Percentiles rank a stretch among this genome's conserved stretches.
Evolutionary conservation across 768 basidiomycete species (phyloP).

Genomic region (Collybia mongolica): DNA sequence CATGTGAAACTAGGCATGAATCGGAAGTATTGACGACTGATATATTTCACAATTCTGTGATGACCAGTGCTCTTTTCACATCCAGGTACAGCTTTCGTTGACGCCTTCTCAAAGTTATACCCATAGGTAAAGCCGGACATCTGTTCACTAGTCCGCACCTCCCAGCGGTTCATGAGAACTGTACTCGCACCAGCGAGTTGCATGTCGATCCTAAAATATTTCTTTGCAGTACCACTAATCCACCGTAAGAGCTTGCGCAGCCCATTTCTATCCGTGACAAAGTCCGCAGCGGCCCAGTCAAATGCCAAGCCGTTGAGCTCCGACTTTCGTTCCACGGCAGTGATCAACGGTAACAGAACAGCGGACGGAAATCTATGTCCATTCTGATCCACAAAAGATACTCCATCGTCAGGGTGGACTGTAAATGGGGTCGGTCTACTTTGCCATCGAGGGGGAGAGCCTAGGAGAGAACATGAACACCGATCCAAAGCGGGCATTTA

Average conservation of each 20-base stretch:
- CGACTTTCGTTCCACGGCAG: constrained; percentile 47
- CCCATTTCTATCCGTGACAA: constrained; percentile 65
- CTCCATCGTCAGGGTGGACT: constrained; percentile 53
- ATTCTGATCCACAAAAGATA: constrained; percentile 57
- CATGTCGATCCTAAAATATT: constrained; percentile 68
- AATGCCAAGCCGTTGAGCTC: constrained; percentile 31
- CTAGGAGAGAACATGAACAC: constrained; percentile 20
- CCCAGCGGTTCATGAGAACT: constrained; percentile 63
- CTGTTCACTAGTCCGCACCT: constrained; percentile 30
- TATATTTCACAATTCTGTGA: constrained; percentile 62
- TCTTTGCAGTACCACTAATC: constrained; percentile 35
- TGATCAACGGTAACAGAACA: constrained; percentile 53
- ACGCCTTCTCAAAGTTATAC: constrained; percentile 58
- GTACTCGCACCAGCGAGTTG: constrained; percentile 61
- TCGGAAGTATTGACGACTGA: constrained; percentile 28
- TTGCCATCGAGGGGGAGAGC: constrained; percentile 52
- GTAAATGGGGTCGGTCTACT: constrained; percentile 46
- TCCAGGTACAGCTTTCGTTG: constrained; percentile 44
- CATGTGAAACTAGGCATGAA: neutral
- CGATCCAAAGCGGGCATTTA: neutral
- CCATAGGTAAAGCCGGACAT: constrained; percentile 49
- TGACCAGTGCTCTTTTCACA: constrained; percentile 56
- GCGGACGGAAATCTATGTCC: constrained; percentile 38
- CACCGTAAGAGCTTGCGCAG: constrained; percentile 64
- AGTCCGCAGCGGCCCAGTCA: constrained; percentile 42